Percentiles rank a stretch among this genome's conserved stretches.
These are phyloP conservation scores for Cucurbitaria berberidis DNA, from an alignment of 2,329 filamentous ascomycete genomes.

Conservation along the genomic window DNA sequence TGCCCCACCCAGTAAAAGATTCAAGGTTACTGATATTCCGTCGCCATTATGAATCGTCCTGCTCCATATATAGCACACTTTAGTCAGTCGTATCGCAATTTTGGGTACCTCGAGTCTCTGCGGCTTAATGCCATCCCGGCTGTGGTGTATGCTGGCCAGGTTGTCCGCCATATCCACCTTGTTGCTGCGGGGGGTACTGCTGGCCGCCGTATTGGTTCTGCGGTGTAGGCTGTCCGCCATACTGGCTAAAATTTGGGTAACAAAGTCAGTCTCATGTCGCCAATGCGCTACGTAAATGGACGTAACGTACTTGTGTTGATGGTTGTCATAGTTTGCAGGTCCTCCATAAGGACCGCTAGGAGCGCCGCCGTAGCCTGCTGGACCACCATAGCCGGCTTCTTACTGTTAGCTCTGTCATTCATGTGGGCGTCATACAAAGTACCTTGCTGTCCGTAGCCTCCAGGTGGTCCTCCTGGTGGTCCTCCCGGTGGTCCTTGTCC, in stretches of 20 bases:
- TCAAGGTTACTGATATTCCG: background rate
- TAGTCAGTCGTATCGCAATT: background rate
- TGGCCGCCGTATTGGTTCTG: constrained; percentile 21
- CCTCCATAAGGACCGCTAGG: constrained; percentile 34
- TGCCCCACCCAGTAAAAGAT: background rate
- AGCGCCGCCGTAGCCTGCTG: constrained; percentile 41
- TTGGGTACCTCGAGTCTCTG: background rate
- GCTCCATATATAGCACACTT: background rate
- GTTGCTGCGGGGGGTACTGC: constrained; percentile 25
- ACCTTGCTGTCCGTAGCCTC: constrained; percentile 36
- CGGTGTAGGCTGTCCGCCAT: constrained; percentile 20
- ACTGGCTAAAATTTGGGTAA: constrained; percentile 4
- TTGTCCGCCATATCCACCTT: constrained; percentile 14
- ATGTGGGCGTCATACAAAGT: background rate
- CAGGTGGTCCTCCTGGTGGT: constrained; percentile 14
- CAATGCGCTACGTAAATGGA: background rate
- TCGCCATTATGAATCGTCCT: no score
- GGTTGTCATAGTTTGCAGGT: constrained; percentile 37
- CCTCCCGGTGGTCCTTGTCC: constrained; percentile 10
- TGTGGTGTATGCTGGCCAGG: constrained; percentile 14
- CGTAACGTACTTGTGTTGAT: constrained; percentile 26
- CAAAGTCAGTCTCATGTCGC: background rate
- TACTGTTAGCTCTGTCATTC: constrained; percentile 4
- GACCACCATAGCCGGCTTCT: constrained; percentile 42
- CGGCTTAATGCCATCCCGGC: constrained; percentile 32